Evolutionary conservation across 805 yeast species (phyloP).

Genomic region (Candida dajiaensis): DNA sequence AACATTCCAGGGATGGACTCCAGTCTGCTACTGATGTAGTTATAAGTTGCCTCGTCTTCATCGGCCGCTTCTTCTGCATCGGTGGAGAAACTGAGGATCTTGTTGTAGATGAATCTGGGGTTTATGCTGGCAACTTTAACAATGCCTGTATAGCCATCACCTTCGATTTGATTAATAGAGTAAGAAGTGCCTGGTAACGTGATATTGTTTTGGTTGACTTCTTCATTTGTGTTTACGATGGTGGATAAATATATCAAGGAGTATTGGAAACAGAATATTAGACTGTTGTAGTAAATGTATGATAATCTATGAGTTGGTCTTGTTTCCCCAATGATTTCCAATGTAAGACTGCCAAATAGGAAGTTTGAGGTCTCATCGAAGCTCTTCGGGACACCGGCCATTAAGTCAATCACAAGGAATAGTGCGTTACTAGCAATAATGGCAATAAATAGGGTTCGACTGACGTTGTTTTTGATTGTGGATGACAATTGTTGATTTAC

Average conservation of each 20-base stretch:
- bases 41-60: constrained; percentile 2
- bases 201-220: constrained; percentile 22
- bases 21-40: constrained; percentile 6
- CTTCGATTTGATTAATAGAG: constrained; percentile 16
- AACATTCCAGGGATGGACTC: not conserved
- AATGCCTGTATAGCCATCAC: constrained; percentile 43
- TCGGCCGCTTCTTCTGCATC: not conserved
- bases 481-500: constrained; percentile 20
- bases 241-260: constrained; percentile 25
- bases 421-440: constrained; percentile 19
- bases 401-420: constrained; percentile 31
- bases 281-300: constrained; percentile 27
- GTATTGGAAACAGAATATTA: constrained; percentile 26
- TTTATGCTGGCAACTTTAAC: constrained; percentile 30
- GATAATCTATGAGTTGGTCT: constrained; percentile 23
- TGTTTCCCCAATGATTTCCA: constrained; percentile 45
- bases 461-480: constrained; percentile 19
- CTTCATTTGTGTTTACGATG: constrained; percentile 26
- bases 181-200: constrained; percentile 23
- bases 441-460: constrained; percentile 26
- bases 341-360: constrained; percentile 32
- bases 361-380: constrained; percentile 13
- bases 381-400: constrained; percentile 24
- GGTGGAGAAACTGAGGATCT: constrained; percentile 16
- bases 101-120: constrained; percentile 24